A percentile compares a stretch with the other conserved stretches of the same genome.
These are phyloP conservation scores for Saccharomyces kudriavzevii DNA, from an alignment of 805 yeast genomes.

Conservation along the genomic window DNA sequence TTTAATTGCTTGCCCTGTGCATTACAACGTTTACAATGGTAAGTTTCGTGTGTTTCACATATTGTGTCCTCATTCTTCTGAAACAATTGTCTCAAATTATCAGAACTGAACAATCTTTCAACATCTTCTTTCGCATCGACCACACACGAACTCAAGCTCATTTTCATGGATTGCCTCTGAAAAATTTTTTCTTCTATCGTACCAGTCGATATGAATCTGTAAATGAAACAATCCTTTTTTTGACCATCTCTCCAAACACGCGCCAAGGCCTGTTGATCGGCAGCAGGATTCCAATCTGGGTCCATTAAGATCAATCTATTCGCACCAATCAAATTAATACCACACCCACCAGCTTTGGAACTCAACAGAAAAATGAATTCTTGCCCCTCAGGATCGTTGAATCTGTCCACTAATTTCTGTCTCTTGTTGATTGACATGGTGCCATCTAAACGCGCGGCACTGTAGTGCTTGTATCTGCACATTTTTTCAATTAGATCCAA, in stretches of 20 bases:
- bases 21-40: slow-evolving; percentile 73
- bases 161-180: slow-evolving; percentile 91
- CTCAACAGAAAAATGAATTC: slow-evolving; percentile 86
- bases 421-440: slow-evolving; percentile 87
- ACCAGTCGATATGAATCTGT: slow-evolving; percentile 89
- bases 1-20: slow-evolving; percentile 48
- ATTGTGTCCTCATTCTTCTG: slow-evolving; percentile 55
- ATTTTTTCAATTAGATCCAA: slow-evolving; percentile 80
- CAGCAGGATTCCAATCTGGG: slow-evolving; percentile 97
- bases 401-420: slow-evolving; percentile 82
- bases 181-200: slow-evolving; percentile 93
- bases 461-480: slow-evolving; percentile 71
- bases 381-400: slow-evolving; percentile 78
- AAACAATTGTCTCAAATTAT: slow-evolving; percentile 68
- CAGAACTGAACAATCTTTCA: slow-evolving; percentile 82
- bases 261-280: slow-evolving; percentile 96
- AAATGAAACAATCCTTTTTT: slow-evolving; percentile 91
- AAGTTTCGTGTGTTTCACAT: slow-evolving; percentile 91
- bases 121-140: slow-evolving; percentile 96
- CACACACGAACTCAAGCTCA: slow-evolving; percentile 88
- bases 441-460: slow-evolving; percentile 80
- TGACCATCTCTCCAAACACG: slow-evolving; percentile 99
- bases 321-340: slow-evolving; percentile 94
- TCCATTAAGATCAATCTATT: slow-evolving; percentile 82
- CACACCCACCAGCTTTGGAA: slow-evolving; percentile 98